Conservation (phyloP, 2,329 filamentous ascomycete species). For the Nemania sp. region DNA sequence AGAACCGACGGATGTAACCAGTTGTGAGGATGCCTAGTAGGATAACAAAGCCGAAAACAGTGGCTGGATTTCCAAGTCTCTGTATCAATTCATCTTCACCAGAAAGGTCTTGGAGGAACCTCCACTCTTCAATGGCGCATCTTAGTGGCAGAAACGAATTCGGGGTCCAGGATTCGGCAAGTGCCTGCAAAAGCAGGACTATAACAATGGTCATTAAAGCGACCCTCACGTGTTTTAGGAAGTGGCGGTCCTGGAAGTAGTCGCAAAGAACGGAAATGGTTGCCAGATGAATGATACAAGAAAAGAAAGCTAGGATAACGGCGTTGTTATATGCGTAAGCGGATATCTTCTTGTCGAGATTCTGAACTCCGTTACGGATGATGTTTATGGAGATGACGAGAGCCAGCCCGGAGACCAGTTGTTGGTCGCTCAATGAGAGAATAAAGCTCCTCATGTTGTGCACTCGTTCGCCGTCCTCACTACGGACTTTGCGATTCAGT, state of each 20-base stretch:
- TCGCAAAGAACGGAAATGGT: neutral
- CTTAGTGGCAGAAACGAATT: neutral
- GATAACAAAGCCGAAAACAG: neutral
- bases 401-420: neutral
- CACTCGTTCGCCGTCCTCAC: neutral
- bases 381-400: neutral
- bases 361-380: neutral
- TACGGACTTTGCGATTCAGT: neutral
- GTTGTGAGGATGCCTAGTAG: neutral
- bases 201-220: neutral
- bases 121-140: neutral
- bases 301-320: neutral
- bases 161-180: neutral
- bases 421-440: neutral
- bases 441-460: neutral
- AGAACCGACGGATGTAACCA: neutral
- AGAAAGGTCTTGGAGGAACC: neutral
- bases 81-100: neutral
- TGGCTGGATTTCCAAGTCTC: neutral
- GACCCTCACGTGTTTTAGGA: neutral
- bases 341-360: neutral
- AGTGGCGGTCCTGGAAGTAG: neutral
- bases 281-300: neutral
- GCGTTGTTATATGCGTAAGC: neutral
- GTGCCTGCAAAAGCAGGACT: neutral